Evolutionary conservation across 2,329 filamentous ascomycete species (phyloP), one percentile per base, ranked within the genome.

Genomic region (Fusarium sambucinum): DNA sequence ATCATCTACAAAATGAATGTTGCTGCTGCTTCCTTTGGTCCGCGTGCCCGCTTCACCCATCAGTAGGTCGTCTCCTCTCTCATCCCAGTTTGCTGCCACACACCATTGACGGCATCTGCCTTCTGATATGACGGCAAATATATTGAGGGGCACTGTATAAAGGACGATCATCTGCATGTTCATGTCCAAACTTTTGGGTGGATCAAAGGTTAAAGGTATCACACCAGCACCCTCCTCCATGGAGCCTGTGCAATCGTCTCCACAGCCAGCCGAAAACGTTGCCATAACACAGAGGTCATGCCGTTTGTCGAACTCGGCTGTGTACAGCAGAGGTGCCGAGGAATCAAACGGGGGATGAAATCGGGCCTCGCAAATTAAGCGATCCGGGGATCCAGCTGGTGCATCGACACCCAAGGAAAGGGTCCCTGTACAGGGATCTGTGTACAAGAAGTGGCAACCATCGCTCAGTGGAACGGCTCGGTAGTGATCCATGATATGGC

Each of bases 401-500:
- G 86, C 84, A 78, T 91, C 87, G 45, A 82, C 87, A 5, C 89
- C 89, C 17, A 92, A 77, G 63, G 85, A 89, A 9, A 92, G 81
- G 11, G 82, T 76, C 12, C 83, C 84, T 2, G 82, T 86, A 13
- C 77, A 76, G 6, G 89, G 88, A 72, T 91, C 88, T 9, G 87
- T 87, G 74, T 90, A 91, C 7, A 91, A 77, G 35, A 92, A 81
- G 69, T 91, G 88, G 57, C 85, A 80, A 3, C 89, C 89, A 74
- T 92, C 90, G 63, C 87, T 89, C 38, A 92, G 75, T 5, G 90
- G 89, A 14, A 90, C 78, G 3, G 89, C 88, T 45, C 84, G 85
- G 70, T 88, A 90, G 70, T 91, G 87, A 71, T 90, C 87, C 33
- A 83, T 83, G 47, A 79, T 80, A 1, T 78, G 80, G 13, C 78